Base-by-base conservation (phyloP, 257 asterid genomes). In the Mitragyna speciosa region DNA sequence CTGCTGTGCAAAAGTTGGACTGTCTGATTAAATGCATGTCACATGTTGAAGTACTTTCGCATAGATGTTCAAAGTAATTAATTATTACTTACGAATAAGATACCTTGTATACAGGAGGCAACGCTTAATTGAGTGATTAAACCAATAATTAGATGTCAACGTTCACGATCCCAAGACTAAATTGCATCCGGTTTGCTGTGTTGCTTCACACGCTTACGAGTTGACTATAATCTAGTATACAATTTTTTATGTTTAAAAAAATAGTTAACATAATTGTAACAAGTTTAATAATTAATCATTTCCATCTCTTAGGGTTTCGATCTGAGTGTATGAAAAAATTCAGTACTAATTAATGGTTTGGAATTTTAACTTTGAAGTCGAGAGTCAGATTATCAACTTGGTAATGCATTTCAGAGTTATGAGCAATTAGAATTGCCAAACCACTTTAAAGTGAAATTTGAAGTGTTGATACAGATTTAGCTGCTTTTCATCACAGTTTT, bases 91-190 rank as follows among this genome's bases (percentile, higher is more conserved):
- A 63, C 0, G 2, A 24, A 26, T 14, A 30, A 31, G 43, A 66
- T 66, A 16, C 22, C 39, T 66, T 66, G 20, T 31, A 5, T 66
- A 14, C 24, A 31, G 41, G 39, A 30, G 43, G 20, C 73, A 30
- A 48, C 31, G 47, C 58, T 81, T 75, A 74, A 19, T 79, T 82
- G 83, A 75, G 47, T 71, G 65, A 69, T 78, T 58, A 67, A 81
- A 58, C 65, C 81, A 79, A 83, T 81, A 63, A 79, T 83, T 71
- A 84, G 83, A 83, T 67, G 88, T 89, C 91, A 85, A 89, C 89
- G 87, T 77, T 74, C 77, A 64, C 72, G 80, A 85, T 89, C 89
- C 89, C 87, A 56, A 85, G 4, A 11, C 61, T 56, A 75, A 70
- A 58, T 74, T 84, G 73, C 51, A 59, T 81, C 33, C 52, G 79